Evolutionary conservation across 345 rosid genomes (phyloP).

Genomic region (Sonneratia caseolaris): DNA sequence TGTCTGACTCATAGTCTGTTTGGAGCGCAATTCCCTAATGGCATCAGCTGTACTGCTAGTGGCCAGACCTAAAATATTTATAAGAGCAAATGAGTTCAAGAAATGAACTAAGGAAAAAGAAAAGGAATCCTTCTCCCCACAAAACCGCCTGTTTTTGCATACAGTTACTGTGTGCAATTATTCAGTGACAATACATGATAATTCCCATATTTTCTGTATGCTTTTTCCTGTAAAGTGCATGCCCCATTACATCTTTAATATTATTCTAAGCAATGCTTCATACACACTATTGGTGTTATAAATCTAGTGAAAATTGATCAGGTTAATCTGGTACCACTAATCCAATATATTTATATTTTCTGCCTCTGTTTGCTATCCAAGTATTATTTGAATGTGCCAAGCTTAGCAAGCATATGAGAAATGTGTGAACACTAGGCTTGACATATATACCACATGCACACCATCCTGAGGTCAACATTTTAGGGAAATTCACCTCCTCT

Average conservation of each 20-base stretch:
- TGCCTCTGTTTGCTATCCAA: too few relatives aligned
- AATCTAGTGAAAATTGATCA: too few relatives aligned
- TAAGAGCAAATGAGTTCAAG: constrained; percentile 1
- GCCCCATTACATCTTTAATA: too few relatives aligned
- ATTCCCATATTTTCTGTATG: not conserved
- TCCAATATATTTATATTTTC: too few relatives aligned
- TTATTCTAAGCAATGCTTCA: too few relatives aligned
- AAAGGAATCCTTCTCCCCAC: not conserved
- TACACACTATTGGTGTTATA: too few relatives aligned
- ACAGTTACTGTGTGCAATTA: not conserved
- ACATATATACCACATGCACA: not conserved
- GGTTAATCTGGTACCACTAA: too few relatives aligned
- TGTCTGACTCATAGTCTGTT: constrained; percentile 77
- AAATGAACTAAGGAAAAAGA: constrained; percentile 6
- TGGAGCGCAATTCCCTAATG: constrained; percentile 52
- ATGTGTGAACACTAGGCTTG: not conserved
- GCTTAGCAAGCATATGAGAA: not conserved
- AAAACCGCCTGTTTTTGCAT: not conserved
- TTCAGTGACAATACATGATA: not conserved
- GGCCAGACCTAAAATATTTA: constrained; percentile 30
- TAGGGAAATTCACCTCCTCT: not conserved
- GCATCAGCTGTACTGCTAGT: constrained; percentile 46
- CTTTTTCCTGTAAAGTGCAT: too few relatives aligned
- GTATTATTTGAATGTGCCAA: not conserved
- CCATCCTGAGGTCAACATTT: not conserved